These are phyloP conservation scores for Udeniomyces megalosporus DNA, from an alignment of 768 basidiomycete genomes.

Conservation along the genomic window DNA sequence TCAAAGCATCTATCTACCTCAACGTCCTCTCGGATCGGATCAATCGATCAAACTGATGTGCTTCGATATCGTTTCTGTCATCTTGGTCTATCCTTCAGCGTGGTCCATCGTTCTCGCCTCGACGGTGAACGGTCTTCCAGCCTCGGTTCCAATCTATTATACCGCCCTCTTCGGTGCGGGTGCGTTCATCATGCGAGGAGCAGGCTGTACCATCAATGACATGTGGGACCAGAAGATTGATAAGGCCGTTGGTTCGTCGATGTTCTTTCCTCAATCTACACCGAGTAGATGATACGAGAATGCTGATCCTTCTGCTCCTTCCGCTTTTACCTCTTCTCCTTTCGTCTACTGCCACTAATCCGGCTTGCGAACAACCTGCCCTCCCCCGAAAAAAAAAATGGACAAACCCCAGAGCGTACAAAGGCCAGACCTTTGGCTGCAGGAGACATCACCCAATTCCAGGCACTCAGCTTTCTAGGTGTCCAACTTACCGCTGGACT, in stretches of 20 bases:
- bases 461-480: constrained; percentile 68
- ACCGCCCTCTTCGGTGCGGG: constrained; percentile 72
- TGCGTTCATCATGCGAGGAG: constrained; percentile 88
- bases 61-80: neutral
- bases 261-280: too few relatives aligned
- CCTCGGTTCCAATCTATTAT: constrained; percentile 54
- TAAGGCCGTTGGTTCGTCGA: constrained; percentile 61
- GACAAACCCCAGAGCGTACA: constrained; percentile 73
- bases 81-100: constrained; percentile 36
- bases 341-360: too few relatives aligned
- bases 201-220: constrained; percentile 97
- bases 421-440: constrained; percentile 70
- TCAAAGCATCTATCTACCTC: too few relatives aligned
- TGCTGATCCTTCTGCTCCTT: neutral
- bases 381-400: too few relatives aligned
- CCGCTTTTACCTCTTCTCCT: neutral
- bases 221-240: constrained; percentile 94
- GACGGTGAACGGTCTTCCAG: constrained; percentile 54
- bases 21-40: too few relatives aligned
- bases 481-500: constrained; percentile 67
- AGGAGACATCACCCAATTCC: constrained; percentile 56
- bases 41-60: too few relatives aligned
- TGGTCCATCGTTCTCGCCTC: constrained; percentile 98
- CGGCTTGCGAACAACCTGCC: neutral
- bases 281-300: too few relatives aligned